These are phyloP conservation scores for Tylopilus orsonianus DNA, from an alignment of 1,284 basidiomycete species.

Conservation along the genomic window DNA sequence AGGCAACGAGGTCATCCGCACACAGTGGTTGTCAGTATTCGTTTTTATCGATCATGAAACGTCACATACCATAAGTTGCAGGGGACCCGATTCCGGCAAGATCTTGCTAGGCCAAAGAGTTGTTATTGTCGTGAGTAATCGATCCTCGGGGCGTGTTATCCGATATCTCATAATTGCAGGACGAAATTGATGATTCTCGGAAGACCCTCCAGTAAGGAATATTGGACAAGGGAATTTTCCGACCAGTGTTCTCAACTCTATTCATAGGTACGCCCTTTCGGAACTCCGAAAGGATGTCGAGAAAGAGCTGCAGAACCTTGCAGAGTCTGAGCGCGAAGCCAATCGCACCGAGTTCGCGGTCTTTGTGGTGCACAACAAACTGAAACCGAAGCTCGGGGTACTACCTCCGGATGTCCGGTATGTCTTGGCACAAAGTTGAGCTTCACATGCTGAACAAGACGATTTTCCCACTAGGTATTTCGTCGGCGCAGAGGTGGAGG, in stretches of 20 bases:
- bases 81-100: constrained; percentile 63
- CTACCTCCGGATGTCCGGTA: constrained; percentile 69
- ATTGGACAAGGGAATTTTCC: constrained; percentile 2
- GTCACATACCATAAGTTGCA: constrained; percentile 25
- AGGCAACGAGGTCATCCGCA: constrained; percentile 83
- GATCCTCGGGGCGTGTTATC: constrained; percentile 13
- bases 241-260: constrained; percentile 6
- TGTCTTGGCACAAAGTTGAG: constrained; percentile 23
- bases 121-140: constrained; percentile 74
- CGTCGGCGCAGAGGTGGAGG: constrained; percentile 62
- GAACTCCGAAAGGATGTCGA: constrained; percentile 89
- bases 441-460: constrained; percentile 11
- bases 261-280: constrained; percentile 75
- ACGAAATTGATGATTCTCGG: constrained; percentile 93
- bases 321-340: constrained; percentile 69
- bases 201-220: constrained; percentile 77
- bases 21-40: constrained; percentile 83
- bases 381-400: constrained; percentile 77
- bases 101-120: constrained; percentile 77
- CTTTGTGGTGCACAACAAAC: constrained; percentile 96
- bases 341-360: constrained; percentile 82
- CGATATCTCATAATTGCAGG: constrained; percentile 45
- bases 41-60: constrained; percentile 26
- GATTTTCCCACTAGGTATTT: constrained; percentile 54
- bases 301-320: constrained; percentile 60